phyloP scores from a whole-genome alignment of 495 filamentous ascomycete genomes.

The Penicillium manginii region DNA sequence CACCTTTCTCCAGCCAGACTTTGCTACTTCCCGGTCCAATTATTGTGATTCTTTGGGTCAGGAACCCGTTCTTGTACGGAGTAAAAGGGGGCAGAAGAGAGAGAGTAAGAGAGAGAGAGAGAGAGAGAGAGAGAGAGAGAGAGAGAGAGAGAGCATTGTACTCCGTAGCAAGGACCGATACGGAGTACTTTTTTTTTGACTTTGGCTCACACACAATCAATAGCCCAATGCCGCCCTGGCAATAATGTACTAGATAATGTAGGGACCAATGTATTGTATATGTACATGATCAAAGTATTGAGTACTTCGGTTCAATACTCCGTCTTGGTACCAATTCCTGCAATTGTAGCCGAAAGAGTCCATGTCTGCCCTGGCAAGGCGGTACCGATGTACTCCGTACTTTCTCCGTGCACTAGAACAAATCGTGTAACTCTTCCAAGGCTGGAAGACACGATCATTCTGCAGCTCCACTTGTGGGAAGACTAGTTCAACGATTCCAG shows the following conservation, averaged over 20 bases:
- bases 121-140: too few relatives aligned
- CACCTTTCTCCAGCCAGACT: slow-evolving; percentile 3
- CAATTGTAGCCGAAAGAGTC: not conserved
- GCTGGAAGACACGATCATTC: not conserved
- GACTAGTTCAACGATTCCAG: slow-evolving; percentile 11
- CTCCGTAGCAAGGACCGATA: not conserved
- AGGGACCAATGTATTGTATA: not conserved
- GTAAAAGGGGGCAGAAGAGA: too few relatives aligned
- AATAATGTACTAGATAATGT: not conserved
- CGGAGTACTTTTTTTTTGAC: too few relatives aligned
- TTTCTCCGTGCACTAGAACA: slow-evolving; percentile 7
- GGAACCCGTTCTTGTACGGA: not conserved
- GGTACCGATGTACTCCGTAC: slow-evolving; percentile 7
- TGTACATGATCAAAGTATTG: not conserved
- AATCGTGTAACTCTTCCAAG: not conserved
- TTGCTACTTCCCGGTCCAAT: not conserved
- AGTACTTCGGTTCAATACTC: too few relatives aligned
- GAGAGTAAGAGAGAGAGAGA: too few relatives aligned
- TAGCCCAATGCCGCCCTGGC: not conserved
- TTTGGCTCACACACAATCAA: not conserved
- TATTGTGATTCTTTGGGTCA: slow-evolving; percentile 4
- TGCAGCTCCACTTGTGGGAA: not conserved
- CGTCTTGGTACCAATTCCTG: not conserved
- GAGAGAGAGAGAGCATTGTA: too few relatives aligned
- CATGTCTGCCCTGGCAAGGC: not conserved